A percentile compares a stretch with the other conserved stretches of the same genome.
Conservation (phyloP, 352 stramenopile genomes). For the Pythium apleroticum region DNA sequence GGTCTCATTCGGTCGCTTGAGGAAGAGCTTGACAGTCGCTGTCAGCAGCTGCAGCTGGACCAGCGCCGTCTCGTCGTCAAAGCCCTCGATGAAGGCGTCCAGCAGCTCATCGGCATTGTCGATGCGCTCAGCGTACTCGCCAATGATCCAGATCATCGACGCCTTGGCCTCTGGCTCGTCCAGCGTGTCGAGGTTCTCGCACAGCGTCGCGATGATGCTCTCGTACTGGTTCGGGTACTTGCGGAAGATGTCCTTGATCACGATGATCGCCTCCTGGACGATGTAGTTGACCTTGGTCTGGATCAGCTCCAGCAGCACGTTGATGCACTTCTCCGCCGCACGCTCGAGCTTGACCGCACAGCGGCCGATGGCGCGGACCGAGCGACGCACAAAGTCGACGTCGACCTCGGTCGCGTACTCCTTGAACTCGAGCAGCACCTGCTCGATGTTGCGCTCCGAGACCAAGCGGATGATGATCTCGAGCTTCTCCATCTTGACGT, state of each 20-base stretch:
- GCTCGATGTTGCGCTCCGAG: conserved; percentile 98
- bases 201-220: conserved; percentile 98
- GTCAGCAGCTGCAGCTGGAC: conserved; percentile 99
- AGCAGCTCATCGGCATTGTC: conserved; percentile 99
- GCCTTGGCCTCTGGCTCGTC: conserved; percentile 99
- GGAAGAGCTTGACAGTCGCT: conserved; percentile 98
- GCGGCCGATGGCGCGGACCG: conserved; percentile 96
- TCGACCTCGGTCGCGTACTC: conserved; percentile 99
- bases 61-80: conserved; percentile 96
- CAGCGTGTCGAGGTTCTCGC: conserved; percentile 99
- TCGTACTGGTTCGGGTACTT: conserved; percentile 99
- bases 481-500: conserved; percentile 98
- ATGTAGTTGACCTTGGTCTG: conserved; percentile 99
- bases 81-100: conserved; percentile 98
- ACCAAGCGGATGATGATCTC: conserved; percentile 99
- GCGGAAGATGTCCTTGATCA: conserved; percentile 99
- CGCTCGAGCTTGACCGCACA: conserved; percentile 98
- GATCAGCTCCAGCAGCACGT: conserved; percentile 98
- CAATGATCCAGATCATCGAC: conserved; percentile 99
- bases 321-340: conserved; percentile 98
- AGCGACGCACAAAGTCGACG: conserved; percentile 98
- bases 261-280: conserved; percentile 98
- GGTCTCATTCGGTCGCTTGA: conserved; percentile 94
- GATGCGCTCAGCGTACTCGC: conserved; percentile 99
- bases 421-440: conserved; percentile 98